Evolutionary conservation across 768 basidiomycete genomes (phyloP), one percentile per base, ranked within the genome.

Genomic region (Auriscalpium orientale): DNA sequence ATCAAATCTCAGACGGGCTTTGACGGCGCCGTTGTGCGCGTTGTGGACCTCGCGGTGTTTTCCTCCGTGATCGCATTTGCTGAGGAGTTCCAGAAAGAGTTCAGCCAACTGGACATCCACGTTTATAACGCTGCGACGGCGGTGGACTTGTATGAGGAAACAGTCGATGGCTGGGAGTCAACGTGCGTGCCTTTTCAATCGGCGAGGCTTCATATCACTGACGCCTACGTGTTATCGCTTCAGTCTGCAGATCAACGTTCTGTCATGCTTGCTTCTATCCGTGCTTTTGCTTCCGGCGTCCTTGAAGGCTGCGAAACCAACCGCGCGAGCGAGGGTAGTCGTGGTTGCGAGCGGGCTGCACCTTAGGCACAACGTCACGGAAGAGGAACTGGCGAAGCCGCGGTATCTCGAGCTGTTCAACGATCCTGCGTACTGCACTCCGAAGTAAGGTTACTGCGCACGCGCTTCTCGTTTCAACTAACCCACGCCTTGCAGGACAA

Each of bases 211-310:
- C n/a, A n/a, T n/a, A n/a, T n/a, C n/a, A 9, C 20, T 16, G 22
- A 10, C 12, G 38, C 15, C 38, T 33, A 2, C 21, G 15, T 16
- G 15, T n/a, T n/a, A 20, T 15, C n/a, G 2, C 34, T 46, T 16
- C 37, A 82, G 79, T 6, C 53, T 79, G 0, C 79, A 81, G 56
- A 72, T 77, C 45, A 80, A 81, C 58, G 58, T 72, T 58, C 63
- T 83, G 11, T 67, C 76, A 0, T 70, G 68, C 9, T 66, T 71
- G 8, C 65, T 80, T 0, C 67, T 79, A 3, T 65, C 71, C 1
- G 56, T 81, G 5, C 69, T 71, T 7, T 67, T 81, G 0, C 67
- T 80, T 0, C 80, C 81, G 0, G 60, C 58, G 7, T 69, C 81
- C 66, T 43, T 72, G 0, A 62, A 69, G 22, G 75, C 79, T 0